Conservation (phyloP, 2,329 filamentous ascomycete genomes). For the Cordyceps fumosorosea region DNA sequence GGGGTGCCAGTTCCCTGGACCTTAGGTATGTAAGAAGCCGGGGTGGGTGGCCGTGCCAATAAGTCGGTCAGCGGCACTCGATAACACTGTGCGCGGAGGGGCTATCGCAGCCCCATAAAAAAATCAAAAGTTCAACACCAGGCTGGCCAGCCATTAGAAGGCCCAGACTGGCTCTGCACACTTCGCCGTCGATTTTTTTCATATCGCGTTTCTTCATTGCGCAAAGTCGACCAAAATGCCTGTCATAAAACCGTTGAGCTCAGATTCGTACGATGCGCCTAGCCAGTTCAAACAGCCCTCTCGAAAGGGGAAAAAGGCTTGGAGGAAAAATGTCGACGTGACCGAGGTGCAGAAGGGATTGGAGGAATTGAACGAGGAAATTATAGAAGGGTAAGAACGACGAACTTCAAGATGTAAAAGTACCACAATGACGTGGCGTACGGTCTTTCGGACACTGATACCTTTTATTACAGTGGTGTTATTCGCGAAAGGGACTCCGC, state of each 20-base stretch:
- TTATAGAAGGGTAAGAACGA: conserved; percentile 70
- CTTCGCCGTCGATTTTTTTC: conserved; percentile 1
- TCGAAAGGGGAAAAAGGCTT: conserved; percentile 96
- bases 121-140: conserved; percentile 7
- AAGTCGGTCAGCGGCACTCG: background rate
- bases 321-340: conserved; percentile 96
- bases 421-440: background rate
- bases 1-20: background rate
- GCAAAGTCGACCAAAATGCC: conserved; percentile 37
- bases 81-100: conserved; percentile 13
- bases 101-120: conserved; percentile 11
- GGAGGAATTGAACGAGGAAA: conserved; percentile 77
- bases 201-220: background rate
- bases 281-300: conserved; percentile 83
- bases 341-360: conserved; percentile 79
- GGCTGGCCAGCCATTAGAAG: background rate
- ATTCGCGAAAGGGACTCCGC: conserved; percentile 75
- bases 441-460: conserved; percentile 17
- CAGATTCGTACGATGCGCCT: conserved; percentile 54
- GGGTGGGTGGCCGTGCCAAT: conserved; percentile 7
- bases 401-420: too few species aligned
- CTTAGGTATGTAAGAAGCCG: background rate
- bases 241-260: conserved; percentile 38
- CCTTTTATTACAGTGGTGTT: conserved; percentile 56
- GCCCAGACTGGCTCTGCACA: background rate